phyloP scores from a whole-genome alignment of 305 asterid species.

The Solanum hybrid region DNA sequence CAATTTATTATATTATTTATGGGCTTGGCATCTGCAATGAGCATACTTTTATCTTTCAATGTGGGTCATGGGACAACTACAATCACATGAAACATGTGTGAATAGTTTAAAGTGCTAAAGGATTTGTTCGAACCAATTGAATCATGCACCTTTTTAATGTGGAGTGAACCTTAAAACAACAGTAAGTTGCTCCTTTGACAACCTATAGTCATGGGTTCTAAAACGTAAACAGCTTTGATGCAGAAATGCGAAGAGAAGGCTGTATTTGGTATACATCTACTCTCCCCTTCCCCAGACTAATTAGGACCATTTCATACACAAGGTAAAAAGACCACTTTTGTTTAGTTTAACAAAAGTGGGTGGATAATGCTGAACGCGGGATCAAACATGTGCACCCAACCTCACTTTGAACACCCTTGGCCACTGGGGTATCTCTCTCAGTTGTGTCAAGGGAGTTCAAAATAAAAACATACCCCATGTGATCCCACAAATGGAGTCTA shows the following conservation, averaged over 20 bases:
- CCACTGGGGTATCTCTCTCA: neutral
- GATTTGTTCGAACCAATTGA: neutral
- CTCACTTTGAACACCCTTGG: neutral
- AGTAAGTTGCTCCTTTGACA: neutral
- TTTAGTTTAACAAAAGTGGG: neutral
- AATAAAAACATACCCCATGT: neutral
- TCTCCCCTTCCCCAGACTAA: neutral
- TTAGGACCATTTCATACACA: neutral
- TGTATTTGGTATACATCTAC: neutral
- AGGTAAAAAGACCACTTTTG: neutral
- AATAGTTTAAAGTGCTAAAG: neutral
- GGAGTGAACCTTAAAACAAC: neutral
- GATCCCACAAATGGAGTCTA: neutral
- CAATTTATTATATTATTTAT: neutral
- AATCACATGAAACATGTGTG: neutral
- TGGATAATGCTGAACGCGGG: neutral
- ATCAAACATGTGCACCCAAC: neutral
- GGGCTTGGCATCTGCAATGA: neutral
- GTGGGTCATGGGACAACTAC: neutral
- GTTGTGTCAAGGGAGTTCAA: neutral
- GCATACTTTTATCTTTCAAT: neutral
- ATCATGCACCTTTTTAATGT: neutral
- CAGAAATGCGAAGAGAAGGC: neutral
- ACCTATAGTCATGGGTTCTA: neutral
- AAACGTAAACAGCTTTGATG: neutral